Evolutionary conservation across 1,139 yeast genomes (phyloP).

Genomic region (Yamadazyma mexicana): DNA sequence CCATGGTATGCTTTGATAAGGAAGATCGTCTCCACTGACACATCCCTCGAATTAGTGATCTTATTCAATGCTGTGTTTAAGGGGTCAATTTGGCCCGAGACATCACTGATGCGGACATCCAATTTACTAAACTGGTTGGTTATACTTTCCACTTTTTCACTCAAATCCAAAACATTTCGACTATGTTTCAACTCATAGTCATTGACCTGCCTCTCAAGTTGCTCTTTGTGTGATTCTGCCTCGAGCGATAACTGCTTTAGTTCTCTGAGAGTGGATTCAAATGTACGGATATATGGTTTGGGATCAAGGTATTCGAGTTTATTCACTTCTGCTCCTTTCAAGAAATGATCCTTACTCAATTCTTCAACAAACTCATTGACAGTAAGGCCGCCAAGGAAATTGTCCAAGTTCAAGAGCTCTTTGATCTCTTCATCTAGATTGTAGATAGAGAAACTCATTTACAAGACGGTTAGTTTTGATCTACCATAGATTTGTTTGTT

Average conservation of each 20-base stretch:
- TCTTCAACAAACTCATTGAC: slow-evolving; percentile 84
- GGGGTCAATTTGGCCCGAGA: slow-evolving; percentile 67
- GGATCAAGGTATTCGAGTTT: slow-evolving; percentile 71
- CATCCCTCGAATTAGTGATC: slow-evolving; percentile 74
- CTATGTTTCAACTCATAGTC: slow-evolving; percentile 69
- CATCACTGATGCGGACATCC: slow-evolving; percentile 59
- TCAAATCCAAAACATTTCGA: slow-evolving; percentile 59
- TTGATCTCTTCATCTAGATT: slow-evolving; percentile 72
- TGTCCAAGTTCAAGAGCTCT: slow-evolving; percentile 64
- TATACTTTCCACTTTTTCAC: slow-evolving; percentile 46
- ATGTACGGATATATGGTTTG: slow-evolving; percentile 90
- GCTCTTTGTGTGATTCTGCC: slow-evolving; percentile 48
- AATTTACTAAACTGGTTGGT: slow-evolving; percentile 53
- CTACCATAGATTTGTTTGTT: background rate
- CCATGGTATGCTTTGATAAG: slow-evolving; percentile 77
- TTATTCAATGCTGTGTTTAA: slow-evolving; percentile 72
- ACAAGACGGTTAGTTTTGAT: background rate
- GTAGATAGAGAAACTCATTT: slow-evolving; percentile 47
- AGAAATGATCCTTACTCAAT: slow-evolving; percentile 68
- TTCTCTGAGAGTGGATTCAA: slow-evolving; percentile 81
- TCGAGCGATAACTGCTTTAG: slow-evolving; percentile 59
- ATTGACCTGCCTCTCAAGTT: slow-evolving; percentile 56
- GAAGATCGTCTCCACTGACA: slow-evolving; percentile 71
- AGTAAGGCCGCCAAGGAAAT: slow-evolving; percentile 68
- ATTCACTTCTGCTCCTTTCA: slow-evolving; percentile 56